phyloP scores from a whole-genome alignment of 257 asterid genomes.

The Voacanga thouarsii region DNA sequence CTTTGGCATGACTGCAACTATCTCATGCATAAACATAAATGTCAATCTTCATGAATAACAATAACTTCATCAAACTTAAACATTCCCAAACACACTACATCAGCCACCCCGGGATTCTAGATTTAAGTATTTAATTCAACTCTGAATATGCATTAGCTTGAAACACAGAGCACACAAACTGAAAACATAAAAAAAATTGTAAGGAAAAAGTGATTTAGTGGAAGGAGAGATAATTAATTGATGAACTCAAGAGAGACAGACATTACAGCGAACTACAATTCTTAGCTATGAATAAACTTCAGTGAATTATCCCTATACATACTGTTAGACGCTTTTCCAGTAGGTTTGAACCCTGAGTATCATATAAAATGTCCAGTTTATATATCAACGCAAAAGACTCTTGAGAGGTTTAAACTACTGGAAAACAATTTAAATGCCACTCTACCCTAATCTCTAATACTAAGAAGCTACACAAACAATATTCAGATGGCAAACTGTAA shows the following conservation, averaged over 20 bases:
- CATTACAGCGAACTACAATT: background rate
- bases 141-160: background rate
- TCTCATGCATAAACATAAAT: background rate
- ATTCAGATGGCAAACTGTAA: no score
- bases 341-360: background rate
- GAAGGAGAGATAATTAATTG: background rate
- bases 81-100: background rate
- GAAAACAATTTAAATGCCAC: background rate
- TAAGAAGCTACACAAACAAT: background rate
- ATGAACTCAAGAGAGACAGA: background rate
- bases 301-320: no score
- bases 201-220: background rate
- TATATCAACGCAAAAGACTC: no score
- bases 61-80: background rate
- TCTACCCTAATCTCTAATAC: background rate
- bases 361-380: background rate
- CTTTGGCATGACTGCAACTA: constrained; percentile 73
- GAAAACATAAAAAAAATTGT: background rate
- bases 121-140: background rate
- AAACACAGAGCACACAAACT: no score
- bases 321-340: background rate
- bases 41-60: background rate
- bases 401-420: background rate
- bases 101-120: background rate
- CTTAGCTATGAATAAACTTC: no score